phyloP scores from a whole-genome alignment of 2,329 filamentous ascomycete species.

The Colletotrichum higginsianum region DNA sequence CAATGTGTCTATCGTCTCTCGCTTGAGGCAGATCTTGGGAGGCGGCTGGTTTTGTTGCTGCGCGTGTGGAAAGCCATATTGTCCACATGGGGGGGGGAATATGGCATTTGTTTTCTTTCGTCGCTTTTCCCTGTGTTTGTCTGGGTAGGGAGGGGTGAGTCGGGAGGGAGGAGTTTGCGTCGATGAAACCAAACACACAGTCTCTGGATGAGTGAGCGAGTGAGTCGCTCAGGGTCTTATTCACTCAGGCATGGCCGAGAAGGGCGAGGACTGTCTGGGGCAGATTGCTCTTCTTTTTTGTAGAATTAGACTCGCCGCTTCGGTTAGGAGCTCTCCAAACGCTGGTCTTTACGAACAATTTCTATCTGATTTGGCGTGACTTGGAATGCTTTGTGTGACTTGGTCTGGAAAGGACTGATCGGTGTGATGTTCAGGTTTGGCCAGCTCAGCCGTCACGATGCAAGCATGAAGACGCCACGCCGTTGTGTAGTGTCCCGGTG shows the following conservation, averaged over 20 bases:
- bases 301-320: slow-evolving; percentile 28
- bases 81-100: slow-evolving; percentile 20
- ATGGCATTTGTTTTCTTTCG: not conserved
- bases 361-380: not conserved
- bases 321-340: slow-evolving; percentile 9
- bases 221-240: slow-evolving; percentile 4
- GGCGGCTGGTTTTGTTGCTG: slow-evolving; percentile 15
- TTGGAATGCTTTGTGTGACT: not conserved
- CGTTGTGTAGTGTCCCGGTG: not conserved
- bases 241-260: not conserved
- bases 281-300: not conserved
- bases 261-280: not conserved
- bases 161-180: slow-evolving; percentile 9
- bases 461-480: not conserved
- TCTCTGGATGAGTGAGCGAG: not conserved
- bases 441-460: not conserved
- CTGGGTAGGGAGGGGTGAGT: not conserved
- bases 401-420: not conserved
- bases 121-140: not conserved
- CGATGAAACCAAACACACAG: not conserved
- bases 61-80: slow-evolving; percentile 30
- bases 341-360: slow-evolving; percentile 18
- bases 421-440: too few relatives aligned
- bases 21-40: slow-evolving; percentile 17
- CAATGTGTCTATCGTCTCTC: not conserved